phyloP scores from a whole-genome alignment of 2,329 filamentous ascomycete species.

The Drechslerella dactyloides region DNA sequence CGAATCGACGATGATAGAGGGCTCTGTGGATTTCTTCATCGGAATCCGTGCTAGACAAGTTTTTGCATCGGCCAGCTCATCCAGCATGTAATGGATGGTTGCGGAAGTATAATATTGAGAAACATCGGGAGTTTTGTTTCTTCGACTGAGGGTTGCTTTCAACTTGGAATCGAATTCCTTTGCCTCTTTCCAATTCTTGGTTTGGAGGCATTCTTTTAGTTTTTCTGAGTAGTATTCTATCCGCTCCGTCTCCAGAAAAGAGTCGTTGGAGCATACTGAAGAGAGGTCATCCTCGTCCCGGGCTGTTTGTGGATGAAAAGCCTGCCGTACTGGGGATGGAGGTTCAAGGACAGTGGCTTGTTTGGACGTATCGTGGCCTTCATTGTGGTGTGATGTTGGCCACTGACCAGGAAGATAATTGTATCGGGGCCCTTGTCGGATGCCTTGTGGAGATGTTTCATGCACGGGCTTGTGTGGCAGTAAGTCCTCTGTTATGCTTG shows the following conservation, averaged over 20 bases:
- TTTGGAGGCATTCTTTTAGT: constrained; percentile 5
- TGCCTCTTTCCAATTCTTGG: constrained; percentile 28
- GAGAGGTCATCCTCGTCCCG: constrained; percentile 43
- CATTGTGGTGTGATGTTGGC: too few relatives aligned
- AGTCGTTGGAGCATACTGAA: constrained; percentile 36
- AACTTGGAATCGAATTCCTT: constrained; percentile 22
- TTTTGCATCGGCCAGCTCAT: constrained; percentile 19
- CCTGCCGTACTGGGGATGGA: too few relatives aligned
- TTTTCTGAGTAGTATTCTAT: constrained; percentile 30
- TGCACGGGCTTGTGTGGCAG: background rate
- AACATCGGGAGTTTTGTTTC: background rate
- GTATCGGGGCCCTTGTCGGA: background rate
- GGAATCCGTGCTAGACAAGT: constrained; percentile 21
- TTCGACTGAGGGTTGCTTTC: background rate
- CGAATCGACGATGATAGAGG: constrained; percentile 2
- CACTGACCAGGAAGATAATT: too few relatives aligned
- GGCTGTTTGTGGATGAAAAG: background rate
- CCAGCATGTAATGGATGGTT: constrained; percentile 40
- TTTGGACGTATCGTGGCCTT: too few relatives aligned
- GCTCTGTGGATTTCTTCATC: constrained; percentile 32
- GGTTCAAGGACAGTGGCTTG: too few relatives aligned
- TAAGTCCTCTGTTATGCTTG: constrained; percentile 7
- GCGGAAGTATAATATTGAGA: background rate
- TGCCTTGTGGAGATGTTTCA: background rate
- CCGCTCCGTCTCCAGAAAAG: constrained; percentile 26